Conservation (phyloP, 352 stramenopile genomes). For the Phytophthora pisi region DNA sequence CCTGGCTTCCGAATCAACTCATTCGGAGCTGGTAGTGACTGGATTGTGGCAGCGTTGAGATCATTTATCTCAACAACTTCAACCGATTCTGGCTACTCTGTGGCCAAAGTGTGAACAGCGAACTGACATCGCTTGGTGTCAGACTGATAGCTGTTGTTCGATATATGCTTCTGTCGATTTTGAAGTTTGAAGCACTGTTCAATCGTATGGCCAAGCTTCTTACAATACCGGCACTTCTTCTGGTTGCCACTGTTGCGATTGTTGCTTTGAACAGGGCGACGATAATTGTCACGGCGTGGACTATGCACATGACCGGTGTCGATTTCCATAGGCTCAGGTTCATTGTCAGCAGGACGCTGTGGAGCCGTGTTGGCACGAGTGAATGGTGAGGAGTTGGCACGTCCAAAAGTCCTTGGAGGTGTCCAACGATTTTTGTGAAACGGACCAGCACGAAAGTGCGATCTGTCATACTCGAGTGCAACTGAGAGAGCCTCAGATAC, state of each 20-base stretch:
- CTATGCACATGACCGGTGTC: background rate
- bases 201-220: background rate
- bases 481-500: background rate
- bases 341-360: background rate
- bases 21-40: background rate
- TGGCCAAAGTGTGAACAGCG: background rate
- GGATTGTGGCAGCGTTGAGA: background rate
- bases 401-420: background rate
- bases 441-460: background rate
- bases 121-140: background rate
- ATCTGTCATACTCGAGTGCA: background rate
- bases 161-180: background rate
- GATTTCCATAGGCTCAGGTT: background rate
- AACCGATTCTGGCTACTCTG: background rate
- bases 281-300: background rate
- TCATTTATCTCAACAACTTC: background rate
- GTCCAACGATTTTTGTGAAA: background rate
- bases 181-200: background rate
- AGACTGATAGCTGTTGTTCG: background rate
- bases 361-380: background rate
- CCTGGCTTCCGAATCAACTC: background rate
- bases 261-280: background rate
- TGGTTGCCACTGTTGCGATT: background rate
- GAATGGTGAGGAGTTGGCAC: background rate
- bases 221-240: background rate